Evolutionary conservation across 2,329 filamentous ascomycete species (phyloP).

Genomic region (Xylariaceae sp.): DNA sequence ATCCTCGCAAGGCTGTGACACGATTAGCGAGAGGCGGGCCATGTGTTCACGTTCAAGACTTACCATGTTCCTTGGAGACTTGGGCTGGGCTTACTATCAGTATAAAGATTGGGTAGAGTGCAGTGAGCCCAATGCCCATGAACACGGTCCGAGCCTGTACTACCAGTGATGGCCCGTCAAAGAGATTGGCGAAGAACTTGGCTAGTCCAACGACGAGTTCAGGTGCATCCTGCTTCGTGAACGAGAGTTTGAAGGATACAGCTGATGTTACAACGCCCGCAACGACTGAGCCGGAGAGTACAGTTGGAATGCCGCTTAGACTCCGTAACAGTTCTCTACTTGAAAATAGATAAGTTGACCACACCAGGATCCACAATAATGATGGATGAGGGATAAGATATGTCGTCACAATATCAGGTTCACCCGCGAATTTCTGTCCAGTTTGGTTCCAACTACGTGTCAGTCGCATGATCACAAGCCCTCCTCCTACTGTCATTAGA

Average conservation of each 20-base stretch:
- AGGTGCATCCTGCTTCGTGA: slow-evolving; percentile 82
- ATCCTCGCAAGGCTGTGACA: slow-evolving; percentile 36
- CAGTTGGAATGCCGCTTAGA: slow-evolving; percentile 39
- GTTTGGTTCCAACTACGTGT: slow-evolving; percentile 90
- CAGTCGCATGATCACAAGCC: slow-evolving; percentile 62
- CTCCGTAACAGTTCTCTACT: slow-evolving; percentile 41
- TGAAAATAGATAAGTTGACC: slow-evolving; percentile 63
- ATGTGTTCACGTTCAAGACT: not conserved
- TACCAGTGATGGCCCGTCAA: slow-evolving; percentile 43
- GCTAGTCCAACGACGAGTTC: slow-evolving; percentile 62
- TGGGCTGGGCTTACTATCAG: slow-evolving; percentile 28
- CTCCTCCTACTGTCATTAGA: slow-evolving; percentile 34
- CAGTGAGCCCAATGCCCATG: slow-evolving; percentile 39
- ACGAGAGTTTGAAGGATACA: slow-evolving; percentile 83
- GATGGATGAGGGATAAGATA: slow-evolving; percentile 62
- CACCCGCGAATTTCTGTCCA: slow-evolving; percentile 92
- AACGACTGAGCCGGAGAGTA: slow-evolving; percentile 38
- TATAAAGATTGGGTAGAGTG: slow-evolving; percentile 37
- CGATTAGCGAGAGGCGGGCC: not conserved
- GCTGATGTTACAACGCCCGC: slow-evolving; percentile 49
- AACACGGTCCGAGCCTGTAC: slow-evolving; percentile 49
- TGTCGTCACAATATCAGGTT: slow-evolving; percentile 74
- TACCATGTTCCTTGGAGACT: slow-evolving; percentile 27
- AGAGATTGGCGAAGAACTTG: slow-evolving; percentile 36
- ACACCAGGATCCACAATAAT: slow-evolving; percentile 71